phyloP scores from a whole-genome alignment of 2,329 filamentous ascomycete species.

The Arthrobotrys megalospora region DNA sequence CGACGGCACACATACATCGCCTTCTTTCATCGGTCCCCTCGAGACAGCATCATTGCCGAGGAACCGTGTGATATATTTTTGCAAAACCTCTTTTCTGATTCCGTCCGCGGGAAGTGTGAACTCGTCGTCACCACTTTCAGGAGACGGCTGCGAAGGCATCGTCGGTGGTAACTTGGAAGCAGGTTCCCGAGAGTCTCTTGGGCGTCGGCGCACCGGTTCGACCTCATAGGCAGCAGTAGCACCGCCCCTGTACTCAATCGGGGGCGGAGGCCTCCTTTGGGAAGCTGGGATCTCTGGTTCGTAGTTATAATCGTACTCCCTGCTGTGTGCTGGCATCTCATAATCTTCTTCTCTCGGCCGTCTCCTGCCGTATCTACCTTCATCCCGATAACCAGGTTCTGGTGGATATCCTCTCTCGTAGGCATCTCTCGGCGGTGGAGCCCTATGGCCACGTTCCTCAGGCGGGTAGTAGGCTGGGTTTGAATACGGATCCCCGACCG shows the following conservation, averaged over 20 bases:
- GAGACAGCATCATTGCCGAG: conserved; percentile 49
- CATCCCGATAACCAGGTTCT: conserved; percentile 47
- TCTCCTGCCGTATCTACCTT: conserved; percentile 26
- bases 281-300: conserved; percentile 40
- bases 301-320: conserved; percentile 29
- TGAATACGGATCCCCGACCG: conserved; percentile 41
- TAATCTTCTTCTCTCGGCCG: conserved; percentile 45
- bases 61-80: conserved; percentile 50
- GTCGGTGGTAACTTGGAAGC: conserved; percentile 24
- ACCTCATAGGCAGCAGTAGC: conserved; percentile 6
- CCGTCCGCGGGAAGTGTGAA: conserved; percentile 44
- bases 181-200: conserved; percentile 36
- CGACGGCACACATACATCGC: conserved; percentile 35
- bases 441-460: conserved; percentile 23
- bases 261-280: conserved; percentile 30
- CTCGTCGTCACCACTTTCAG: conserved; percentile 30
- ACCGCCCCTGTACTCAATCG: conserved; percentile 33
- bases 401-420: conserved; percentile 35
- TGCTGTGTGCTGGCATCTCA: conserved; percentile 15
- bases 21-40: conserved; percentile 39
- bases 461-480: conserved; percentile 47
- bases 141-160: conserved; percentile 34
- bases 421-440: conserved; percentile 30
- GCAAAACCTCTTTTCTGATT: conserved; percentile 46
- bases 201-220: conserved; percentile 11